A percentile compares a stretch with the other conserved stretches of the same genome.
phyloP scores from a whole-genome alignment of 2,329 filamentous ascomycete species.

The Calonectria honghensis region DNA sequence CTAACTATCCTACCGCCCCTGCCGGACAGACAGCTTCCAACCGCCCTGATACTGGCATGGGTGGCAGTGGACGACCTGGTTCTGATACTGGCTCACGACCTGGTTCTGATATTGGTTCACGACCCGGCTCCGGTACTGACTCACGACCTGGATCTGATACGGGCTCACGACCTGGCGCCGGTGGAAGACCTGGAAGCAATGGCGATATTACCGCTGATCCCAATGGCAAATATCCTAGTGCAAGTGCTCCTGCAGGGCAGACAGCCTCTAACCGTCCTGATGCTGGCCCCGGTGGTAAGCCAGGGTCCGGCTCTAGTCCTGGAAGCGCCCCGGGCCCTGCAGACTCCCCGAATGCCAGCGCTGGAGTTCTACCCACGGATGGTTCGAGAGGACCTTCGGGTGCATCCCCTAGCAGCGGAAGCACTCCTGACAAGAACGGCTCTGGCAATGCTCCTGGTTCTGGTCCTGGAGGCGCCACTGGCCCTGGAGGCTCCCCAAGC shows the following conservation, averaged over 20 bases:
- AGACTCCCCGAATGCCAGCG: conserved; percentile 26
- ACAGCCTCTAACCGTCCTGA: neutral
- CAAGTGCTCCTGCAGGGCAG: neutral
- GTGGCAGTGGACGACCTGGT: neutral
- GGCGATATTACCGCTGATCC: neutral
- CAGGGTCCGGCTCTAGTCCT: neutral
- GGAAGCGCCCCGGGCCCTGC: neutral
- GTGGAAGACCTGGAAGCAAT: neutral
- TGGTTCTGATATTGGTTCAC: too few species aligned
- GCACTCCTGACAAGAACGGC: too few species aligned
- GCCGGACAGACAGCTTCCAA: too few species aligned
- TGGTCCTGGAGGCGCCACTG: neutral
- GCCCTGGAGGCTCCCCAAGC: conserved; percentile 23
- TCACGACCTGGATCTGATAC: too few species aligned
- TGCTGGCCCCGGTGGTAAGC: neutral
- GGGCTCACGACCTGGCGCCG: too few species aligned
- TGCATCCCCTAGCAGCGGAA: too few species aligned
- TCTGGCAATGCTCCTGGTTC: neutral
- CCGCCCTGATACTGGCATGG: too few species aligned
- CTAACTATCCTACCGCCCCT: too few species aligned
- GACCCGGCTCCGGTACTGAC: neutral
- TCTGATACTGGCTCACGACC: neutral
- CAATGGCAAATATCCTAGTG: neutral
- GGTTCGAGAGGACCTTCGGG: neutral
- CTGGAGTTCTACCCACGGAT: neutral